Conservation (phyloP, 169 alveolate species). For the Amoebophrya sp. region DNA sequence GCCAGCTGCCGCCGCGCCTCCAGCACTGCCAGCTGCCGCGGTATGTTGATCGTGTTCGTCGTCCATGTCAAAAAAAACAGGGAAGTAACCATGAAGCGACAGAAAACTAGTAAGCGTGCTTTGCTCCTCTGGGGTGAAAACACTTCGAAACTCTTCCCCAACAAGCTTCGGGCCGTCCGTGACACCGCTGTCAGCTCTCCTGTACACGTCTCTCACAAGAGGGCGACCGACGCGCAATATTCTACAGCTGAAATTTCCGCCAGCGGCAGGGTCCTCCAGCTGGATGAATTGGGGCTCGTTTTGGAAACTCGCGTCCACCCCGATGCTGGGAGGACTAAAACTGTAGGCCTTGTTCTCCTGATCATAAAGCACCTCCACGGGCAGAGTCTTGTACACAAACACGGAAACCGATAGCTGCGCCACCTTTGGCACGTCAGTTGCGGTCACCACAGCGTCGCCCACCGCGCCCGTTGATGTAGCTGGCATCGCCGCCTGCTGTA, state of each 20-base stretch:
- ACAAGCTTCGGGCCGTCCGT: neutral
- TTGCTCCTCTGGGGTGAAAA: neutral
- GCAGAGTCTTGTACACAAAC: neutral
- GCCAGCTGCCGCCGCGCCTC: too few species aligned
- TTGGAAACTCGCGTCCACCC: neutral
- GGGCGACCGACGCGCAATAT: neutral
- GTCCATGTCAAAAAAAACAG: neutral
- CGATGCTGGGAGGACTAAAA: neutral
- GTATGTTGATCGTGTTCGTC: too few species aligned
- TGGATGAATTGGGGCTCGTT: neutral
- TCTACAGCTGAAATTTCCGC: neutral
- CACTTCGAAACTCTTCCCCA: neutral
- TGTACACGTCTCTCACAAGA: neutral
- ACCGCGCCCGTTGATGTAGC: neutral
- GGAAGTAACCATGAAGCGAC: neutral
- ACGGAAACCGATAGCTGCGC: neutral
- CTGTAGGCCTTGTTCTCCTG: neutral
- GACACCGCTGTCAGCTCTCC: neutral
- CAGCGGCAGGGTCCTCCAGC: neutral
- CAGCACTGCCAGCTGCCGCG: too few species aligned
- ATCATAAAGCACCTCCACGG: neutral
- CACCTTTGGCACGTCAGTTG: neutral
- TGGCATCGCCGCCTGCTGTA: neutral
- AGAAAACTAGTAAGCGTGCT: neutral
- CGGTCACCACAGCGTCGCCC: neutral